phyloP scores from a whole-genome alignment of 768 basidiomycete genomes.

The Sarcodon sp. region DNA sequence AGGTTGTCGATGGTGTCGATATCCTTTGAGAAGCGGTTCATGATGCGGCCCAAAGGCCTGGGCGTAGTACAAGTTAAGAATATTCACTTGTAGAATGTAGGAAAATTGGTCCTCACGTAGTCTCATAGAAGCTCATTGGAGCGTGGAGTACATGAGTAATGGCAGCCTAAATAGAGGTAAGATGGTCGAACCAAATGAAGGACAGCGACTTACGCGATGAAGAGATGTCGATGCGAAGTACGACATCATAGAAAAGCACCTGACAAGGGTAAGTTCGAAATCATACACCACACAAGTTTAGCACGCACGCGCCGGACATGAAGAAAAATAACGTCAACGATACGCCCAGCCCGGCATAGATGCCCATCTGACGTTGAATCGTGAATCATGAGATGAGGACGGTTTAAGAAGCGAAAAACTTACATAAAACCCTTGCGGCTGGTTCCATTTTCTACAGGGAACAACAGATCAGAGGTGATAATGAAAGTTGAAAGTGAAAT shows the following conservation, averaged over 20 bases:
- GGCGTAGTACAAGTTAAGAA: conserved; percentile 21
- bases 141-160: conserved; percentile 66
- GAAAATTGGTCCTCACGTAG: conserved; percentile 33
- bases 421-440: conserved; percentile 60
- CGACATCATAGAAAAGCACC: conserved; percentile 38
- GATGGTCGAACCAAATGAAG: not conserved
- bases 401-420: conserved; percentile 10
- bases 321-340: conserved; percentile 58
- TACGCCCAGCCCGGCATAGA: conserved; percentile 66
- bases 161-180: conserved; percentile 27
- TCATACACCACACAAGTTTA: no score
- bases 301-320: conserved; percentile 46
- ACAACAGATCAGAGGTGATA: conserved; percentile 5
- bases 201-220: conserved; percentile 33
- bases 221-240: conserved; percentile 66
- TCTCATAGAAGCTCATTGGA: conserved; percentile 88
- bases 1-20: conserved; percentile 73
- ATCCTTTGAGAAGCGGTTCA: conserved; percentile 86
- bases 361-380: conserved; percentile 45
- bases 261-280: no score
- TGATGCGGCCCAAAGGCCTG: conserved; percentile 78
- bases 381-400: not conserved
- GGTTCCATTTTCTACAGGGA: conserved; percentile 34
- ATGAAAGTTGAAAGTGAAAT: not conserved
- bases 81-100: not conserved